Evolutionary conservation across 148 eudicot genomes (phyloP), one percentile per base, ranked within the genome.

Genomic region (Mesembryanthemum crystallinum): DNA sequence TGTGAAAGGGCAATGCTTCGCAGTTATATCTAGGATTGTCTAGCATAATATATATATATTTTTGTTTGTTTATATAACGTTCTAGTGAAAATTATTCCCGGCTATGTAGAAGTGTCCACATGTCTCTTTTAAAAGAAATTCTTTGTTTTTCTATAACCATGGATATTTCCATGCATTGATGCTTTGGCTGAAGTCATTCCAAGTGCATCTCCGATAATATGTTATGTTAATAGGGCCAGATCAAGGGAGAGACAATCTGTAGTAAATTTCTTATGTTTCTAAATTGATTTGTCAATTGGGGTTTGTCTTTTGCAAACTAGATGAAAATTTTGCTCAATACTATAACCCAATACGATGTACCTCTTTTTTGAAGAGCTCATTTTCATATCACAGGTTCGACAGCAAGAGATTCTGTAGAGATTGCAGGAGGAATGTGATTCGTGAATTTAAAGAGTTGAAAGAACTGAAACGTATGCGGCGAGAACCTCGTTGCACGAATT

Each of bases 331-430:
- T 73, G 72, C 71, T 21, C 27, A 12, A n/a, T 18, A 59, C 33
- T 28, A 17, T 72, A 62, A 45, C 51, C 32, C 30, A 61, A 2
- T 15, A 63, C 1, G 18, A 62, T 37, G 39, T 58, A 42, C 30
- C 65, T 32, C 43, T 12, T 78, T 52, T 33, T 66, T 27, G 12
- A 60, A 23, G 78, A 70, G 20, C 24, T 79, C 37, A 27, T 27
- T 73, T 79, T 63, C 71, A 66, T 78, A 64, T 80, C 33, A 66
- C 92, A 95, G 98, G 85, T 95, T 95, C 78, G 98, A 95, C 75
- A 90, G 90, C 92, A 95, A 92, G 84, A 88, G 96, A 66, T 95
- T 95, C 77, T 95, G 97, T 76, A 85, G 97, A 89, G 97, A 95
- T 83, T 95, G 98, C 87, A 79, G 98, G 78, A 90, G 92, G 83